These are phyloP conservation scores for Pseudocercospora ulei DNA, from an alignment of 2,329 filamentous ascomycete species.

Conservation along the genomic window DNA sequence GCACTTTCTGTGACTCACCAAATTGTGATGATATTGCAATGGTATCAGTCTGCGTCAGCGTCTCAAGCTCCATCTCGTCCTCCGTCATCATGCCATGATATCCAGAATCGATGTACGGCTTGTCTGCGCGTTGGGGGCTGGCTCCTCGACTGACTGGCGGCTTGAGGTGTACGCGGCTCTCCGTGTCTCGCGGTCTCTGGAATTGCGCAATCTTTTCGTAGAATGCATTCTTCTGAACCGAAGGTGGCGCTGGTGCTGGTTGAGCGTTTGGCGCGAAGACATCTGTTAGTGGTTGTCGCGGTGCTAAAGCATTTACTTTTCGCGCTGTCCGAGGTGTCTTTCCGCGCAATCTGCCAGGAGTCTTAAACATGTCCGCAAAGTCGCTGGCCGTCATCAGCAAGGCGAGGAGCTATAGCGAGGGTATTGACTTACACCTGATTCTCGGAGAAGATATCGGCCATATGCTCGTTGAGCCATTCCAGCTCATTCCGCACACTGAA, in stretches of 20 bases:
- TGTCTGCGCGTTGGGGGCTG: slow-evolving; percentile 32
- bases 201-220: slow-evolving; percentile 51
- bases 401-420: no score
- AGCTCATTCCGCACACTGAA: slow-evolving; percentile 88
- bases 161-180: slow-evolving; percentile 29
- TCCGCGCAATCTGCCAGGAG: slow-evolving; percentile 69
- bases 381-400: no score
- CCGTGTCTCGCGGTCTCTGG: slow-evolving; percentile 50
- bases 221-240: slow-evolving; percentile 43
- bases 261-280: slow-evolving; percentile 41
- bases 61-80: slow-evolving; percentile 42
- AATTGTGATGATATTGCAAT: slow-evolving; percentile 18
- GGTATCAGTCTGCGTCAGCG: slow-evolving; percentile 18
- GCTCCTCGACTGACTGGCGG: slow-evolving; percentile 28
- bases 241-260: slow-evolving; percentile 43
- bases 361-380: slow-evolving; percentile 92
- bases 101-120: slow-evolving; percentile 51
- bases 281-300: slow-evolving; percentile 47
- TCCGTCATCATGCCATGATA: slow-evolving; percentile 56
- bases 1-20: slow-evolving; percentile 19
- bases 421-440: slow-evolving; percentile 65
- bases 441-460: slow-evolving; percentile 83
- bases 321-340: slow-evolving; percentile 66
- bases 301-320: slow-evolving; percentile 50
- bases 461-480: slow-evolving; percentile 98